Evolutionary conservation across 305 asterid genomes (phyloP).

Genomic region (Solanum chacoense): DNA sequence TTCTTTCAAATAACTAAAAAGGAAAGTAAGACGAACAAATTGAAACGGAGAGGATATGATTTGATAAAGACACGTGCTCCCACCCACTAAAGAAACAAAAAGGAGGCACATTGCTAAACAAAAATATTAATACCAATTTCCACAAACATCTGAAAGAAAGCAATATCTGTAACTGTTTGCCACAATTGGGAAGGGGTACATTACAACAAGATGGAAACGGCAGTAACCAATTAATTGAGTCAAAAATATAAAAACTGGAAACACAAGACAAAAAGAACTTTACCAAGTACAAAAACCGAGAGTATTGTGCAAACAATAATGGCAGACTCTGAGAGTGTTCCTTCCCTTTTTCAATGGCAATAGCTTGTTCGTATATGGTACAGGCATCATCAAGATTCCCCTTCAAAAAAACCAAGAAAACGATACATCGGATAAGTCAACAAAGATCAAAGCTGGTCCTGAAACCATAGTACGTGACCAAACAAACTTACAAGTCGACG

Average conservation of each 20-base stretch:
- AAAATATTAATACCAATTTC: background rate
- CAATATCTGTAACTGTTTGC: background rate
- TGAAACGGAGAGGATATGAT: background rate
- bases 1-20: background rate
- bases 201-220: background rate
- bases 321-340: conserved; percentile 90
- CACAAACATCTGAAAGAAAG: background rate
- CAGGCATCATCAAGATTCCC: conserved; percentile 81
- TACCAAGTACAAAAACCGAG: conserved; percentile 84
- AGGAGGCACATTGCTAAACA: background rate
- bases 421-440: background rate
- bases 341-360: conserved; percentile 91
- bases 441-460: background rate
- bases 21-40: background rate
- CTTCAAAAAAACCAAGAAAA: conserved; percentile 20
- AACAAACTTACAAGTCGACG: conserved; percentile 55
- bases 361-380: conserved; percentile 84
- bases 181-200: background rate
- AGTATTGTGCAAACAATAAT: conserved; percentile 75
- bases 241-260: conserved; percentile 1
- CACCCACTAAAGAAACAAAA: background rate
- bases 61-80: background rate
- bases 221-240: background rate
- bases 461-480: background rate
- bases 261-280: conserved; percentile 1